Base-by-base conservation (phyloP, 2,329 filamentous ascomycete genomes). In the Talaromyces funiculosus region DNA sequence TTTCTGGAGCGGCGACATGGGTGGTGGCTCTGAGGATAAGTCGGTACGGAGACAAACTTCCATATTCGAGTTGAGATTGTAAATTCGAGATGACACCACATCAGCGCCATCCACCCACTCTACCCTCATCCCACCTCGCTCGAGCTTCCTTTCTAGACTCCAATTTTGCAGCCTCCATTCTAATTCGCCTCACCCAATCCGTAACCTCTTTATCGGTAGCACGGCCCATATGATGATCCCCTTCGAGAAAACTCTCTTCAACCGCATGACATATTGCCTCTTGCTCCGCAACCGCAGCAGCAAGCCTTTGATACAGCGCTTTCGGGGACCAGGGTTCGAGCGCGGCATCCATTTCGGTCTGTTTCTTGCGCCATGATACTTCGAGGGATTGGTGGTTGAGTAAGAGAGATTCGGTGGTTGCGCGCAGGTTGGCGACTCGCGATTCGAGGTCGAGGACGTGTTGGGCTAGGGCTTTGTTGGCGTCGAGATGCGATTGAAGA, bases 71-170 rank as follows among this genome's bases (percentile, higher is more conserved):
- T 26, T 26, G 1, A 24, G 22, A 26, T 14, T 14, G 22, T 26
- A n/a, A 12, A 7, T 4, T 42, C 18, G 10, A 38, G 18, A 54
- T 29, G 18, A 38, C 18, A 16, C 12, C 4, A 2, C 26, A 37
- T 85, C 79, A 93, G 69, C 93, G 84, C 94, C 94, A 97, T 0
- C 94, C 94, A 10, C 93, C 93, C 35, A 97, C 93, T 66, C 93
- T 82, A 24, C 93, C 92, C 76, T 97, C 93, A 72, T 97, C 94
- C 94, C 94, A 97, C 67, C 94, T 83, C 69, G 92, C 89, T 75
- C 92, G 96, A 66, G 90, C 84, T 78, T 97, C 94, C 70, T 88
- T 86, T 61, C 94, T 82, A 58, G 92, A 79, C 70, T 94, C 95
- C 63, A 88, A 87, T 61, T 89, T 78, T 67, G 89, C 89, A 71